Percentiles rank a stretch among this genome's conserved stretches.
phyloP scores from a whole-genome alignment of 1,139 yeast species.

The Blastobotrys raffinosifermentans region DNA sequence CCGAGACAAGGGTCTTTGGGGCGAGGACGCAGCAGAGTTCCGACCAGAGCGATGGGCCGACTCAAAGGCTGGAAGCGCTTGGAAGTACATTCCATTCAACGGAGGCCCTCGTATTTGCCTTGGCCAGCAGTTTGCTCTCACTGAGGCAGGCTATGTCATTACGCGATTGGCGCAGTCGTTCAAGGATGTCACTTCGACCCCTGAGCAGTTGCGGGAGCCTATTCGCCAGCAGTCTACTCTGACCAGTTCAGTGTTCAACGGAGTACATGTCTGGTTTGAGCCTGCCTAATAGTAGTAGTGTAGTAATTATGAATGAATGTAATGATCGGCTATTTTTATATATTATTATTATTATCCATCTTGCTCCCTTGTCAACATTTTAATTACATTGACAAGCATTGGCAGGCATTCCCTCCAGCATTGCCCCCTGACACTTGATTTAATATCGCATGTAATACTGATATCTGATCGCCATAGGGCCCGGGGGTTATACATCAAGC shows the following conservation, averaged over 20 bases:
- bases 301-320: no score
- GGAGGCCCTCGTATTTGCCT: constrained; percentile 58
- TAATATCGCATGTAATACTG: no score
- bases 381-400: no score
- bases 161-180: constrained; percentile 40
- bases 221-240: constrained; percentile 13
- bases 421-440: no score
- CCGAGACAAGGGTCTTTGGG: constrained; percentile 41
- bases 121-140: constrained; percentile 55
- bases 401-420: no score
- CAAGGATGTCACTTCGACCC: constrained; percentile 28
- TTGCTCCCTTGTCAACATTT: no score
- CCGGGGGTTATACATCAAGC: no score
- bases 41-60: constrained; percentile 48
- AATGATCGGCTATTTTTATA: not conserved
- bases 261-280: not conserved
- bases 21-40: constrained; percentile 44
- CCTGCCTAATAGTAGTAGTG: not conserved
- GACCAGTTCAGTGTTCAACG: not conserved
- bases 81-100: constrained; percentile 41
- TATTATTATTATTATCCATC: not conserved
- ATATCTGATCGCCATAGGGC: no score
- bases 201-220: constrained; percentile 48
- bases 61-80: constrained; percentile 20
- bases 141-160: constrained; percentile 47